Evolutionary conservation across 768 basidiomycete genomes (phyloP).

Genomic region (Lentinula detonsa): DNA sequence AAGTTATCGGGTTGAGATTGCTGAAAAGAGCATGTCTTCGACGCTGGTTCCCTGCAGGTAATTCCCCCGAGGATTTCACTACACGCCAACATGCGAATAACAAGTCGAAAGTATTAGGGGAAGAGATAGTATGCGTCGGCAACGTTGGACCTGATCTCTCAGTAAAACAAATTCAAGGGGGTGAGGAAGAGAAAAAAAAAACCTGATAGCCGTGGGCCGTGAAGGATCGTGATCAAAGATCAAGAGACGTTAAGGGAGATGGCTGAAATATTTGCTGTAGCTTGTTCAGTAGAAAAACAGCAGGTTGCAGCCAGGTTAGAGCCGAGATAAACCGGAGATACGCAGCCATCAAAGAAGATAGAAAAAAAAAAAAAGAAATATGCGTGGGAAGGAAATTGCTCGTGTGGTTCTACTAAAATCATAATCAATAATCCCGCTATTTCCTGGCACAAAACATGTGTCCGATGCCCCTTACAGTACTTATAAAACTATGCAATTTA

Average conservation of each 20-base stretch:
- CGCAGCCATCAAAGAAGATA: background rate
- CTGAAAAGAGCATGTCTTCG: slow-evolving; percentile 1
- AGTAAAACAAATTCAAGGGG: too few species aligned
- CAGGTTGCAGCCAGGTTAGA: background rate
- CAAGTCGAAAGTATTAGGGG: too few species aligned
- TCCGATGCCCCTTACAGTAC: slow-evolving; percentile 18
- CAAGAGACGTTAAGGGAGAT: background rate
- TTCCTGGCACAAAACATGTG: slow-evolving; percentile 14
- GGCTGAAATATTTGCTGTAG: too few species aligned
- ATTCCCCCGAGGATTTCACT: background rate
- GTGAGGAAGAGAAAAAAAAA: too few species aligned
- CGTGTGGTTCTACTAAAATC: background rate
- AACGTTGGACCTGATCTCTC: too few species aligned
- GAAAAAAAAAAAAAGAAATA: background rate
- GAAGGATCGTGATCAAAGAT: background rate
- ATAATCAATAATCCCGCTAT: background rate
- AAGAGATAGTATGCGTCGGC: too few species aligned
- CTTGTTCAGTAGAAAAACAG: background rate
- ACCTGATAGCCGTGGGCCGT: too few species aligned
- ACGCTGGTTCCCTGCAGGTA: background rate
- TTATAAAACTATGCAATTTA: slow-evolving; percentile 22
- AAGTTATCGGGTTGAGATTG: background rate
- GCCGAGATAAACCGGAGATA: background rate
- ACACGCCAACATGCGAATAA: background rate
- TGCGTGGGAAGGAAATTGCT: background rate